phyloP scores from a whole-genome alignment of 805 yeast species.

The Sugiyamaella chiloensis region DNA sequence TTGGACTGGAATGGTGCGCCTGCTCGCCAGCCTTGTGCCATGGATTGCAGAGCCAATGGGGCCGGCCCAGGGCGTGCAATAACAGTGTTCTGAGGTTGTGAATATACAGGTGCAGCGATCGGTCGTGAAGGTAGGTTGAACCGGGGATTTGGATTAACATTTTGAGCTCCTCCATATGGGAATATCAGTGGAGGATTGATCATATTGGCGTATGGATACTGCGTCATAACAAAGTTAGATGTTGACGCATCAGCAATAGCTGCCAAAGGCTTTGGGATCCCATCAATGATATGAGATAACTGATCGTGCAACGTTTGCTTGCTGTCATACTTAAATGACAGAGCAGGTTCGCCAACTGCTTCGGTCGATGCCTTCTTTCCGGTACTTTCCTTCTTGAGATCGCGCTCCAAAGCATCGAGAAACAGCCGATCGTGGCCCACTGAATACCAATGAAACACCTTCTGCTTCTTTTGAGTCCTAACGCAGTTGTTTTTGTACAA shows the following conservation, averaged over 20 bases:
- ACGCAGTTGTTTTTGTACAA: slow-evolving; percentile 82
- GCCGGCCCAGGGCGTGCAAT: neutral
- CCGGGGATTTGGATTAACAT: neutral
- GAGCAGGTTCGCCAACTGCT: slow-evolving; percentile 73
- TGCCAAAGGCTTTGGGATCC: slow-evolving; percentile 29
- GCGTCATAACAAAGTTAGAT: slow-evolving; percentile 11
- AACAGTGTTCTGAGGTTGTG: neutral
- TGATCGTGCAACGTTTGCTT: slow-evolving; percentile 36
- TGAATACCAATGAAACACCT: slow-evolving; percentile 94
- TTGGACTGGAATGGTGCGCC: neutral
- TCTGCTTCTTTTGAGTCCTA: slow-evolving; percentile 93
- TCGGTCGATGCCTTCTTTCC: slow-evolving; percentile 66
- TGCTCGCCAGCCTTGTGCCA: neutral
- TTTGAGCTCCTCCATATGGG: slow-evolving; percentile 7
- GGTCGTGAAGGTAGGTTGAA: neutral
- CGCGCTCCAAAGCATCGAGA: slow-evolving; percentile 91
- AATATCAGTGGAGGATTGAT: neutral
- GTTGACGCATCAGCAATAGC: slow-evolving; percentile 32
- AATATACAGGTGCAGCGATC: neutral
- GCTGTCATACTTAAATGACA: slow-evolving; percentile 64
- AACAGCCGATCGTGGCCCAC: slow-evolving; percentile 91
- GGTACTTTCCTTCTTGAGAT: slow-evolving; percentile 68
- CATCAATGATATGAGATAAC: slow-evolving; percentile 28
- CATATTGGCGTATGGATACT: slow-evolving; percentile 7
- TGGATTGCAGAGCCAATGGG: neutral